Conservation (phyloP, 768 basidiomycete species). For the Rhodosporidiobolus sp. region DNA sequence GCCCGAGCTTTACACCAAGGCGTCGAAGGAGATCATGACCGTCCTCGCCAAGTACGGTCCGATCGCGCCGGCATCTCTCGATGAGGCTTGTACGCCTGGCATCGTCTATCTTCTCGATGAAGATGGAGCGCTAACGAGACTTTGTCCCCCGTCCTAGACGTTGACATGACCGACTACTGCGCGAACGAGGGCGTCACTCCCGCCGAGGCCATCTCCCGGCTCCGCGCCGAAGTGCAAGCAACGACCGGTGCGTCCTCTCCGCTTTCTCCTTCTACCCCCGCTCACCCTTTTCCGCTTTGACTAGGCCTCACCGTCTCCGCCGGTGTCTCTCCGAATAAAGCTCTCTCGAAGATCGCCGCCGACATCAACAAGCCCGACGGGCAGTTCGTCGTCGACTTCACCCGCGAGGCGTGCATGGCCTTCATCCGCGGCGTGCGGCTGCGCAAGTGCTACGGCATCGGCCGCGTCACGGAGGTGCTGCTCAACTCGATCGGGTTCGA, state of each 20-base stretch:
- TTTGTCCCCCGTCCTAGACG: constrained; percentile 3
- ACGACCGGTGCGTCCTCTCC: too few species aligned
- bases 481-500: constrained; percentile 84
- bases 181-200: constrained; percentile 61
- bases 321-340: constrained; percentile 94
- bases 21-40: constrained; percentile 60
- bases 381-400: constrained; percentile 40
- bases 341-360: constrained; percentile 70
- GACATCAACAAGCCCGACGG: constrained; percentile 38
- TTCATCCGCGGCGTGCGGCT: constrained; percentile 37
- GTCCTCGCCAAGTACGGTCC: constrained; percentile 60
- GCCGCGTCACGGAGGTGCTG: constrained; percentile 81
- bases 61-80: constrained; percentile 60
- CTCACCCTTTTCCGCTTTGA: too few species aligned
- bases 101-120: background rate
- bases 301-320: constrained; percentile 87
- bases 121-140: background rate
- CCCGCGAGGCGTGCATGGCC: constrained; percentile 31
- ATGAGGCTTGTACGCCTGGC: constrained; percentile 63
- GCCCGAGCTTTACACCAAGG: constrained; percentile 39
- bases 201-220: constrained; percentile 71
- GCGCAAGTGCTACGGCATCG: constrained; percentile 67
- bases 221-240: constrained; percentile 66
- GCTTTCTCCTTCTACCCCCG: too few species aligned
- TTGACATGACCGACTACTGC: constrained; percentile 81